These are phyloP conservation scores for Magnusiomyces suaveolens DNA, from an alignment of 1,139 yeast genomes.

Conservation along the genomic window DNA sequence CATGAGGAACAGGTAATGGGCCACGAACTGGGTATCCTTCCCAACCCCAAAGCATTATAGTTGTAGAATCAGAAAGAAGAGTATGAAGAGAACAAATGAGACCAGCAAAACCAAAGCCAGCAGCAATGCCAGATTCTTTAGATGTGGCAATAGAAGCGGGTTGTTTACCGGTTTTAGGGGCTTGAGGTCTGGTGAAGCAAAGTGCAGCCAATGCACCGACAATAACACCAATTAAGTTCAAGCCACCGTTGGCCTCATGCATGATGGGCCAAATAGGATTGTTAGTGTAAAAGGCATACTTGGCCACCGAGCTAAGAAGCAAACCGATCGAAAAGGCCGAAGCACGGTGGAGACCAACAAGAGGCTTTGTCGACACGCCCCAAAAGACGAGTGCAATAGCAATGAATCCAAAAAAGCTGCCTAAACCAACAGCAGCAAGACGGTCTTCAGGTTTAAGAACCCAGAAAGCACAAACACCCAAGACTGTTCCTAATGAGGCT, in stretches of 20 bases:
- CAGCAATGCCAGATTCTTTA: slow-evolving; percentile 33
- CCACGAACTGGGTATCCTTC: slow-evolving; percentile 83
- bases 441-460: slow-evolving; percentile 60
- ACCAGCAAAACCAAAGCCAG: slow-evolving; percentile 70
- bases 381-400: slow-evolving; percentile 54
- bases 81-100: slow-evolving; percentile 65
- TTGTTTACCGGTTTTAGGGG: slow-evolving; percentile 14
- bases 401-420: slow-evolving; percentile 53
- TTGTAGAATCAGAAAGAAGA: slow-evolving; percentile 71
- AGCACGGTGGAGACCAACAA: slow-evolving; percentile 43
- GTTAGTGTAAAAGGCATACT: slow-evolving; percentile 68
- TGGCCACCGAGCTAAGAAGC: slow-evolving; percentile 59
- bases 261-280: slow-evolving; percentile 96
- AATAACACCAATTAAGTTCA: slow-evolving; percentile 60
- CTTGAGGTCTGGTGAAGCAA: slow-evolving; percentile 38
- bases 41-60: slow-evolving; percentile 87
- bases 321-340: slow-evolving; percentile 65
- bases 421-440: slow-evolving; percentile 55
- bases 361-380: slow-evolving; percentile 38
- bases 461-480: slow-evolving; percentile 70
- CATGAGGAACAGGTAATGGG: slow-evolving; percentile 86
- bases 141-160: slow-evolving; percentile 12
- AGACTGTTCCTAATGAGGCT: slow-evolving; percentile 46
- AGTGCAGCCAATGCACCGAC: slow-evolving; percentile 59
- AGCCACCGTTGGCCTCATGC: slow-evolving; percentile 80